Evolutionary conservation across 169 alveolate genomes (phyloP).

Genomic region (Eimeria maxima): DNA sequence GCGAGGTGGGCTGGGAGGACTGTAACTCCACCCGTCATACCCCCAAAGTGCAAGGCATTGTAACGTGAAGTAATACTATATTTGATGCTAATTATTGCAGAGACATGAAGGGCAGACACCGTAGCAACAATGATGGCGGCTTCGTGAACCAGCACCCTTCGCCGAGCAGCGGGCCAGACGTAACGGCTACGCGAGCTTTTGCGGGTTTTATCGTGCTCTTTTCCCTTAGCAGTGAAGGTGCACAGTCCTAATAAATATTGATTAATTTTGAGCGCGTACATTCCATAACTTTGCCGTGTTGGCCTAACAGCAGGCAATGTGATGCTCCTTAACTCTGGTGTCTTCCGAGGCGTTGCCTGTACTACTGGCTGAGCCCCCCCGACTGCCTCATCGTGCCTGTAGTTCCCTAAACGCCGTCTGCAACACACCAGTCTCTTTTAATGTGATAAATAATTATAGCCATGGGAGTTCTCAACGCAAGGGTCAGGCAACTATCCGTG

Average conservation of each 20-base stretch:
- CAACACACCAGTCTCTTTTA: background rate
- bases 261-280: background rate
- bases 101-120: background rate
- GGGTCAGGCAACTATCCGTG: background rate
- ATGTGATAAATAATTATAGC: background rate
- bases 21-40: background rate
- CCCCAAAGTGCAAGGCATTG: background rate
- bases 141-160: background rate
- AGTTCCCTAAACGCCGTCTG: background rate
- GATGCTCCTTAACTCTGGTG: background rate
- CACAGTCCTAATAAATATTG: background rate
- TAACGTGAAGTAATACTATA: constrained; percentile 4
- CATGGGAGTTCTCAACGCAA: background rate
- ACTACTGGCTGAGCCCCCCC: background rate
- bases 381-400: background rate
- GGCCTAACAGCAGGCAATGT: background rate
- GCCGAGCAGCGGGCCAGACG: constrained; percentile 1
- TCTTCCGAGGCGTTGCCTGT: background rate
- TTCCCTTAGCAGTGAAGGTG: background rate
- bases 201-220: background rate
- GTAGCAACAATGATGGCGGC: background rate
- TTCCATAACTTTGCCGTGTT: background rate
- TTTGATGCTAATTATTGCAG: background rate
- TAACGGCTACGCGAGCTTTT: background rate
- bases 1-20: background rate